Evolutionary conservation across 257 asterid species (phyloP).

Genomic region (Echites panduratus): DNA sequence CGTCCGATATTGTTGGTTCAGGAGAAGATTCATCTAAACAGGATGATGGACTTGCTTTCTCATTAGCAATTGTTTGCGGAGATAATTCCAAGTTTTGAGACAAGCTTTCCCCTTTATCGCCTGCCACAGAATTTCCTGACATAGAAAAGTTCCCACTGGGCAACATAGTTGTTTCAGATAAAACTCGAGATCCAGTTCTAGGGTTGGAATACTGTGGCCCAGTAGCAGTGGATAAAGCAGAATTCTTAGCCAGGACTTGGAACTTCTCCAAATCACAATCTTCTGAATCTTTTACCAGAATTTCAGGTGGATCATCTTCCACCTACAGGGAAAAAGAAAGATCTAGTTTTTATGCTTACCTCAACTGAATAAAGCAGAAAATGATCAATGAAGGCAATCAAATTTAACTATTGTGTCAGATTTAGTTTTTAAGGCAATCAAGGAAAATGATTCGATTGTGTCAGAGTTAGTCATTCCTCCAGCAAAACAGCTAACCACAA

Average conservation of each 20-base stretch:
- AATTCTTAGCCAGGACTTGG: slow-evolving; percentile 31
- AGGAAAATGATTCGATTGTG: not conserved
- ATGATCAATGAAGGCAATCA: not conserved
- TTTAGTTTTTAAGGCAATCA: not conserved
- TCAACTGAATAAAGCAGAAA: slow-evolving; percentile 5
- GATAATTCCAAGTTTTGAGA: slow-evolving; percentile 50
- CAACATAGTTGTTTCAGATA: slow-evolving; percentile 32
- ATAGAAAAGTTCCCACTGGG: slow-evolving; percentile 29
- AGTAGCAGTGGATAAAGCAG: slow-evolving; percentile 26
- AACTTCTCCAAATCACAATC: slow-evolving; percentile 35
- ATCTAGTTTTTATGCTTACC: slow-evolving; percentile 18
- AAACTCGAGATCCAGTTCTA: slow-evolving; percentile 35
- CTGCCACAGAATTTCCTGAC: slow-evolving; percentile 30
- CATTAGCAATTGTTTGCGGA: slow-evolving; percentile 30
- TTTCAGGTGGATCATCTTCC: slow-evolving; percentile 76
- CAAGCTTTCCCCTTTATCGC: slow-evolving; percentile 42
- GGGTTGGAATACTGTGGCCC: slow-evolving; percentile 30
- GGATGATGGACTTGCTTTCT: slow-evolving; percentile 58
- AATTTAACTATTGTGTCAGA: not conserved
- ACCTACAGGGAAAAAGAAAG: slow-evolving; percentile 33
- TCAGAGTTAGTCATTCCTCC: not conserved
- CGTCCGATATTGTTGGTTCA: slow-evolving; percentile 19
- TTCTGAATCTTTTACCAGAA: slow-evolving; percentile 45
- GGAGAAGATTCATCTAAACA: slow-evolving; percentile 33
- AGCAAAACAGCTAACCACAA: not conserved